Evolutionary conservation across 768 basidiomycete genomes (phyloP).

Genomic region (Daedaleopsis sinensis): DNA sequence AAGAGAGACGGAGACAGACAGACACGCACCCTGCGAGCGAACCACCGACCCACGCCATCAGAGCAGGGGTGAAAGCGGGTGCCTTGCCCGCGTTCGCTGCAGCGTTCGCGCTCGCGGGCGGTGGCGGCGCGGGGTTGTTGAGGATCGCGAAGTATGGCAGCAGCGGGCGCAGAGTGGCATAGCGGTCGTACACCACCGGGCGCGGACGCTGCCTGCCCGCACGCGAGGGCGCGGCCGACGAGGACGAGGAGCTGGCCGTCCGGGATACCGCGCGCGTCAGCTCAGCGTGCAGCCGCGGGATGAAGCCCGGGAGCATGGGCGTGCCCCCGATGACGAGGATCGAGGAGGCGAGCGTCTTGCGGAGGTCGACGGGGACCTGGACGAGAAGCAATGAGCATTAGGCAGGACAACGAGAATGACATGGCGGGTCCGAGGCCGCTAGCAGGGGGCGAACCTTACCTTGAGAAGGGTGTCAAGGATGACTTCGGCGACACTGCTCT

Average conservation of each 20-base stretch:
- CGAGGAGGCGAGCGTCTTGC: slow-evolving; percentile 79
- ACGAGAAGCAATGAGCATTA: background rate
- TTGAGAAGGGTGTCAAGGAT: slow-evolving; percentile 81
- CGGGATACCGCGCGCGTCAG: slow-evolving; percentile 64
- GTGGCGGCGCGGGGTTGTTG: slow-evolving; percentile 76
- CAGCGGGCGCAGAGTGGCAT: slow-evolving; percentile 71
- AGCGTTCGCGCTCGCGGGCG: slow-evolving; percentile 49
- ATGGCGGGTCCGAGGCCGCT: background rate
- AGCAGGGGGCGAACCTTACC: slow-evolving; percentile 41
- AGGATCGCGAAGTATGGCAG: slow-evolving; percentile 76
- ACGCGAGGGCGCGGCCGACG: slow-evolving; percentile 39
- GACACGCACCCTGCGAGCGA: slow-evolving; percentile 82
- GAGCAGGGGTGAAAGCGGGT: slow-evolving; percentile 82
- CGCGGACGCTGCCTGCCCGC: slow-evolving; percentile 41
- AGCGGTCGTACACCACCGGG: slow-evolving; percentile 70
- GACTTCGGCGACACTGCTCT: slow-evolving; percentile 80
- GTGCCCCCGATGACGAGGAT: slow-evolving; percentile 91
- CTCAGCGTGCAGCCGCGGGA: slow-evolving; percentile 82
- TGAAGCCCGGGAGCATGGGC: slow-evolving; percentile 90
- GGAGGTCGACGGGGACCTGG: slow-evolving; percentile 88
- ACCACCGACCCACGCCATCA: slow-evolving; percentile 91
- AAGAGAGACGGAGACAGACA: background rate
- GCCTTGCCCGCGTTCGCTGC: slow-evolving; percentile 76
- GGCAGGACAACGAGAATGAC: too few species aligned
- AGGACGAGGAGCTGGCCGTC: slow-evolving; percentile 39